A percentile compares a stretch with the other conserved stretches of the same genome.
phyloP scores from a whole-genome alignment of 179 eudicot species.

The Spinacia oleracea region DNA sequence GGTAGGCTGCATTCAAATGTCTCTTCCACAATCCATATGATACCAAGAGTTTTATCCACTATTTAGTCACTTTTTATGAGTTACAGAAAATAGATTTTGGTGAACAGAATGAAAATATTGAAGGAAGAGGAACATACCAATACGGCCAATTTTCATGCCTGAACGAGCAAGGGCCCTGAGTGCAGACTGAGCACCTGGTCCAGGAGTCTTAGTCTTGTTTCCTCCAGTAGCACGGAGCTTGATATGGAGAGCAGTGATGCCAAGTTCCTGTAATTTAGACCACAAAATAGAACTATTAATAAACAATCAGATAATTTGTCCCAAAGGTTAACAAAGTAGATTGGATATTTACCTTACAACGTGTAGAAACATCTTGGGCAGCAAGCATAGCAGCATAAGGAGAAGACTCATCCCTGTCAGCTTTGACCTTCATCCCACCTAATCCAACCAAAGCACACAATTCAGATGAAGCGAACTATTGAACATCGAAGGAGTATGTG shows the following conservation, averaged over 20 bases:
- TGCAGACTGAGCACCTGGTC: constrained; percentile 96
- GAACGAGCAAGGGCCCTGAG: constrained; percentile 92
- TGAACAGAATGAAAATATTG: background rate
- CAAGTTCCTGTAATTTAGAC: constrained; percentile 35
- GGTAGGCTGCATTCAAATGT: no score
- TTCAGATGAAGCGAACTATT: background rate
- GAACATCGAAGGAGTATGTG: no score
- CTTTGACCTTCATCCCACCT: constrained; percentile 97
- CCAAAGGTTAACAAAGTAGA: background rate
- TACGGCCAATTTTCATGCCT: constrained; percentile 90
- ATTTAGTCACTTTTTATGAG: no score
- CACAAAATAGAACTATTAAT: background rate
- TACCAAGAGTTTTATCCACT: no score
- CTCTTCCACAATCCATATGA: no score
- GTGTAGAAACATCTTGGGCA: constrained; percentile 69
- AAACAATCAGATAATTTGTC: no score
- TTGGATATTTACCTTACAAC: constrained; percentile 48
- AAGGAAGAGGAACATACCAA: constrained; percentile 34
- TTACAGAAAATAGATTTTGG: no score
- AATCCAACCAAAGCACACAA: background rate
- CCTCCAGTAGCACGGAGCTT: constrained; percentile 95
- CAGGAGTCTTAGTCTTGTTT: constrained; percentile 93
- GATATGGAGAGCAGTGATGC: constrained; percentile 74
- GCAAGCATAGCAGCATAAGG: constrained; percentile 99
- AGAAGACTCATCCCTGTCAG: constrained; percentile 90